Evolutionary conservation across 805 yeast species (phyloP).

Genomic region (Wickerhamiella slavikovae): DNA sequence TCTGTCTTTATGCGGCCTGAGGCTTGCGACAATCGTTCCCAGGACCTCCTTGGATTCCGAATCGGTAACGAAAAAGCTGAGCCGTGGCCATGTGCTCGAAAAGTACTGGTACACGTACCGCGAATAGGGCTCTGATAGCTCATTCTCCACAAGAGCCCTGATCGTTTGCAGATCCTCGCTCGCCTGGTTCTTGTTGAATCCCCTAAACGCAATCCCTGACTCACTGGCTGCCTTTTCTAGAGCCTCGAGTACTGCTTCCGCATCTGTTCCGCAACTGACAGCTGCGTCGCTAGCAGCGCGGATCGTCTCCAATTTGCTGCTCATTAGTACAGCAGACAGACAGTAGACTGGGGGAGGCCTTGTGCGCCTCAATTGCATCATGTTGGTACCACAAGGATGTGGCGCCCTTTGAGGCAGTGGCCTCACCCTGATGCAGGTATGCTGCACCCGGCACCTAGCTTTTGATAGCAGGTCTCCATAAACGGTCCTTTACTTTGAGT

Average conservation of each 20-base stretch:
- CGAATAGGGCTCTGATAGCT: constrained; percentile 86
- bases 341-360: background rate
- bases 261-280: background rate
- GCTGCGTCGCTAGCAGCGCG: background rate
- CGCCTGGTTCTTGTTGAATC: constrained; percentile 9
- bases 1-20: constrained; percentile 52
- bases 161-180: constrained; percentile 17
- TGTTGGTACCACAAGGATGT: background rate
- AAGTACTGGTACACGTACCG: constrained; percentile 83
- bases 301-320: background rate
- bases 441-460: no score
- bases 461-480: no score
- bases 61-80: constrained; percentile 38
- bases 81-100: constrained; percentile 74
- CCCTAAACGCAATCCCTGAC: constrained; percentile 4
- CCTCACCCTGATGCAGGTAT: no score
- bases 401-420: no score
- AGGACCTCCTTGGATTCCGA: constrained; percentile 17
- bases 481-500: no score
- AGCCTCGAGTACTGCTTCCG: background rate
- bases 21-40: constrained; percentile 76
- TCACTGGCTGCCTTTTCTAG: background rate
- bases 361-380: background rate
- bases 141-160: constrained; percentile 36
- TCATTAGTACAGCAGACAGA: background rate